Evolutionary conservation across 257 asterid species (phyloP).

Genomic region (Salvia hispanica): DNA sequence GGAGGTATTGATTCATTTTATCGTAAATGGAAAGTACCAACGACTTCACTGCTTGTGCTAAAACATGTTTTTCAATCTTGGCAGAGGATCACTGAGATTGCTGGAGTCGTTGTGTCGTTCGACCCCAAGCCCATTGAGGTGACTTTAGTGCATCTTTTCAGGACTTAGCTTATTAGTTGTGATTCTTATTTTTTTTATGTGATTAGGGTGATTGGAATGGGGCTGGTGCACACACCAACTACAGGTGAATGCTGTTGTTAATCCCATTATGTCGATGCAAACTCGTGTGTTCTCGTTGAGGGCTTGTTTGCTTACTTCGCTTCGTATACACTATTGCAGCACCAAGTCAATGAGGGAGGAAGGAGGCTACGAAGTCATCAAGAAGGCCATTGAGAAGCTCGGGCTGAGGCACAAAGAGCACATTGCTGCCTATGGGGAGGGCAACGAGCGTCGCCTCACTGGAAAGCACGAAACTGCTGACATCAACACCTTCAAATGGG

Average conservation of each 20-base stretch:
- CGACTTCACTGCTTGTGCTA: background rate
- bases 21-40: background rate
- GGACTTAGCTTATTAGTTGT: background rate
- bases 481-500: slow-evolving; percentile 76
- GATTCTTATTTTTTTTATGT: background rate
- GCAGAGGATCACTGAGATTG: slow-evolving; percentile 89
- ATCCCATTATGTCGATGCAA: no score
- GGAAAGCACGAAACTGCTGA: slow-evolving; percentile 88
- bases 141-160: background rate
- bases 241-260: slow-evolving; percentile 45
- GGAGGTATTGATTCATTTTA: slow-evolving; percentile 48
- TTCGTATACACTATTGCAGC: slow-evolving; percentile 38
- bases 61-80: slow-evolving; percentile 11
- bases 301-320: background rate
- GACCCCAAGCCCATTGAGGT: slow-evolving; percentile 86
- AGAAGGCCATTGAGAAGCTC: slow-evolving; percentile 80
- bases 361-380: slow-evolving; percentile 71
- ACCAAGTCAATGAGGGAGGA: slow-evolving; percentile 79
- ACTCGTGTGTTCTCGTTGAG: background rate
- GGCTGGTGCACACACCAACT: slow-evolving; percentile 91
- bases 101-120: slow-evolving; percentile 73
- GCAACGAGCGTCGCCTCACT: slow-evolving; percentile 88
- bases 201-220: slow-evolving; percentile 92
- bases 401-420: slow-evolving; percentile 77
- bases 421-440: slow-evolving; percentile 85